Evolutionary conservation across 140 eudicot genomes (phyloP).

Genomic region (Cichorium intybus): DNA sequence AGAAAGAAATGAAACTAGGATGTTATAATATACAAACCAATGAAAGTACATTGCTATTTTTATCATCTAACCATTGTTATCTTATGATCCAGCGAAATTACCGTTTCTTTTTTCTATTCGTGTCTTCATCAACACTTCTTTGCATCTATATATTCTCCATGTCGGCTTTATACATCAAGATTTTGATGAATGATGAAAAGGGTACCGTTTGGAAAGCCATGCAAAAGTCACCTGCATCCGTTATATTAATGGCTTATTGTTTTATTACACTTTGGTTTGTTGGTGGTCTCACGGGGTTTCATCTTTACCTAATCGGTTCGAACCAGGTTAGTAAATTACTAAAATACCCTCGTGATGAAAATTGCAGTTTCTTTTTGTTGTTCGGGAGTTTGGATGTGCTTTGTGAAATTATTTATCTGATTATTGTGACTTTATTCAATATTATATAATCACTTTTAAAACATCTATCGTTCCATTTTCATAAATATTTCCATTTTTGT

Average conservation of each 20-base stretch:
- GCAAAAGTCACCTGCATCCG: constrained; percentile 86
- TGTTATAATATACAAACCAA: no score
- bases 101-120: constrained; percentile 79
- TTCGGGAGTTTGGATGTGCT: no score
- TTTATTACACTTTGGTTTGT: constrained; percentile 83
- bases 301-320: constrained; percentile 72
- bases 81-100: constrained; percentile 70
- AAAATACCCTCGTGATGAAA: no score
- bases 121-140: constrained; percentile 73
- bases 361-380: not conserved
- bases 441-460: not conserved
- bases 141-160: constrained; percentile 81
- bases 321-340: constrained; percentile 78
- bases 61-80: not conserved
- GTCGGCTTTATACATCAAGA: constrained; percentile 72
- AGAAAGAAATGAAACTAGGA: no score
- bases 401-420: no score
- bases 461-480: not conserved
- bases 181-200: constrained; percentile 63
- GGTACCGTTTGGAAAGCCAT: constrained; percentile 83
- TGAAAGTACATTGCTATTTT: not conserved
- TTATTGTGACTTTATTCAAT: no score
- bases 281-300: constrained; percentile 94
- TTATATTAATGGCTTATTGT: constrained; percentile 72
- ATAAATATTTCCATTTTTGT: not conserved